Evolutionary conservation across 495 filamentous ascomycete species (phyloP).

Genomic region (Penicillium waksmanii): DNA sequence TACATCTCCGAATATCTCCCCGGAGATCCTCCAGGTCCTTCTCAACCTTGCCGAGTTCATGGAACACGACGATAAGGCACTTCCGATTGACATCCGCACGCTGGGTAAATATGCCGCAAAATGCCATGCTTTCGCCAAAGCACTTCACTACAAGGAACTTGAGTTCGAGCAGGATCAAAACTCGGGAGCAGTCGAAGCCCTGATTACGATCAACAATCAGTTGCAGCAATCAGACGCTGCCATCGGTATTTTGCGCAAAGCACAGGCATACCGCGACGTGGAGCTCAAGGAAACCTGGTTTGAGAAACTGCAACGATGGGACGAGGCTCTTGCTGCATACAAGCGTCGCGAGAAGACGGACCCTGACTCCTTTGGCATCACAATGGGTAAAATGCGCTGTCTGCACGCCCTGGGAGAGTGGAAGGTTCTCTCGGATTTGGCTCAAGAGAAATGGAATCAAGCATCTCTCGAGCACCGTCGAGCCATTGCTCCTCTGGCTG

Average conservation of each 20-base stretch:
- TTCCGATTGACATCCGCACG: constrained; percentile 94
- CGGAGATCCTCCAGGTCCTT: constrained; percentile 90
- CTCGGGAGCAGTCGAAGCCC: constrained; percentile 89
- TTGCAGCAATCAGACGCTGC: constrained; percentile 96
- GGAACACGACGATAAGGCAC: constrained; percentile 98
- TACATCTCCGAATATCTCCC: constrained; percentile 88
- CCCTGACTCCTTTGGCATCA: constrained; percentile 79
- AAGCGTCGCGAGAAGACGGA: constrained; percentile 76
- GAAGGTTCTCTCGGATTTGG: constrained; percentile 85
- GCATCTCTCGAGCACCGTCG: constrained; percentile 82
- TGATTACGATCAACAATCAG: constrained; percentile 99
- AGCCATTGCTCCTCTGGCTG: constrained; percentile 87
- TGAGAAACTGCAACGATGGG: constrained; percentile 97
- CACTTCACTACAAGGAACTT: constrained; percentile 96
- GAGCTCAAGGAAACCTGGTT: constrained; percentile 98
- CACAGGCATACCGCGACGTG: constrained; percentile 90
- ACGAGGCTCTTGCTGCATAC: constrained; percentile 93
- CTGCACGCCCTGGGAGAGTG: constrained; percentile 96
- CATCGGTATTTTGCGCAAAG: constrained; percentile 93
- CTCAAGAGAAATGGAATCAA: constrained; percentile 90
- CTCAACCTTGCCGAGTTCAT: constrained; percentile 98
- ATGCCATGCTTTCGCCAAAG: constrained; percentile 97
- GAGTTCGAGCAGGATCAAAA: constrained; percentile 98
- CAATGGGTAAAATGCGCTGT: constrained; percentile 99
- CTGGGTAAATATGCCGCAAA: constrained; percentile 90